These are phyloP conservation scores for Eucalyptus rudis DNA, from an alignment of 345 rosid species.

Conservation along the genomic window DNA sequence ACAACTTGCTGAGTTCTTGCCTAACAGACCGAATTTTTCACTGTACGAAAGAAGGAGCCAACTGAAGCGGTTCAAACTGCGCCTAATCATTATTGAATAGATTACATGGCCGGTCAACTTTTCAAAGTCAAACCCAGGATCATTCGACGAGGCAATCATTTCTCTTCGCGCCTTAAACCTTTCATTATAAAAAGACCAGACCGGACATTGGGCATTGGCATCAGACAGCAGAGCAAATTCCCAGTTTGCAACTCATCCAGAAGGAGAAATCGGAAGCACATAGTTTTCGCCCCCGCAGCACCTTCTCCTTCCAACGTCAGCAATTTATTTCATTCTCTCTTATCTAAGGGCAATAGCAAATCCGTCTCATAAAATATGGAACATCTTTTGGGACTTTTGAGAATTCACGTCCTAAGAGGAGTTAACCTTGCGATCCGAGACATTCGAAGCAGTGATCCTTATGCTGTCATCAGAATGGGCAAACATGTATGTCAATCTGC, in stretches of 20 bases:
- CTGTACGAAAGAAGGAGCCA: not conserved
- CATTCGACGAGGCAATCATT: not conserved
- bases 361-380: conserved; percentile 7
- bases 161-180: not conserved
- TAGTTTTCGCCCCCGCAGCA: not conserved
- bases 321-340: not conserved
- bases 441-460: conserved; percentile 1
- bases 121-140: not conserved
- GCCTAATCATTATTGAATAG: not conserved
- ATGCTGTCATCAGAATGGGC: not conserved
- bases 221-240: not conserved
- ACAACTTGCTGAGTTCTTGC: not conserved
- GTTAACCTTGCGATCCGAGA: conserved; percentile 80
- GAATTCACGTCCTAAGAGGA: conserved; percentile 53
- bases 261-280: not conserved
- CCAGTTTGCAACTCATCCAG: not conserved
- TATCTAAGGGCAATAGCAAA: not conserved
- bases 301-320: not conserved
- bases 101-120: not conserved
- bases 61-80: not conserved
- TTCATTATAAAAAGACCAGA: not conserved
- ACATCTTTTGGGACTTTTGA: conserved; percentile 53
- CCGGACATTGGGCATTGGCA: not conserved
- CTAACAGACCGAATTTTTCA: not conserved
- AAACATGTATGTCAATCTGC: not conserved